Base-by-base conservation (phyloP, 805 yeast genomes). In the Maudiozyma bulderi region DNA sequence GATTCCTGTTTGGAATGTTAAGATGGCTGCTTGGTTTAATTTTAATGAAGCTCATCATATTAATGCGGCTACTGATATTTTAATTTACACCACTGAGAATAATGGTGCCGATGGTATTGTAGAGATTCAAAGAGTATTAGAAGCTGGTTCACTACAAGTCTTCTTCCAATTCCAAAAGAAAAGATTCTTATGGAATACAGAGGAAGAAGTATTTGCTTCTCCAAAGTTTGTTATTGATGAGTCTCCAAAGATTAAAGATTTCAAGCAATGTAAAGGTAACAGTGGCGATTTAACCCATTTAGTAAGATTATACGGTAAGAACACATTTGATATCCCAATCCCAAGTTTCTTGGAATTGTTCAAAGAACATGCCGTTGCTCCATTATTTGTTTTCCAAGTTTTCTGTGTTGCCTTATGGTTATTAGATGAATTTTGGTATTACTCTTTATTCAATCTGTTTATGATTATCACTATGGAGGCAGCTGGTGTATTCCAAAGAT, bases 291-390 rank as follows among this genome's bases (percentile, higher is more conserved):
- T 81, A 56, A 60, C 72, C n/a, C 66, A 67, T 47, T 54, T 66
- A 4, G 69, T 61, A 48, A 78, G 89, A 60, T 70, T 78, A 51
- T 93, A 83, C 64, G 99, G 99, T 47, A 74, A 74, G 55, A 93
- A 93, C 71, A 77, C 77, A 56, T 93, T 93, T 63, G 99, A 93
- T 62, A 91, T 93, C 56, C 99, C 99, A 32, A 77, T 93, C 48
- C 99, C 99, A 46, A 79, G 96, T 0, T 91, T 93, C 59, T 54
- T 77, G 49, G 98, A 91, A 67, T 74, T 93, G 59, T 93, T 93
- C 73, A 84, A 87, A 62, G 98, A 93, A 69, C 99, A 93, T 65
- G 98, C 98, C 9, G 90, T 93, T 39, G 98, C 99, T 11, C 99
- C 99, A 10, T 87, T 93, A 66, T 93, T 93, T 59, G 96, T 93